Evolutionary conservation across 2,329 filamentous ascomycete species (phyloP).

Genomic region (Colletotrichum sp.): DNA sequence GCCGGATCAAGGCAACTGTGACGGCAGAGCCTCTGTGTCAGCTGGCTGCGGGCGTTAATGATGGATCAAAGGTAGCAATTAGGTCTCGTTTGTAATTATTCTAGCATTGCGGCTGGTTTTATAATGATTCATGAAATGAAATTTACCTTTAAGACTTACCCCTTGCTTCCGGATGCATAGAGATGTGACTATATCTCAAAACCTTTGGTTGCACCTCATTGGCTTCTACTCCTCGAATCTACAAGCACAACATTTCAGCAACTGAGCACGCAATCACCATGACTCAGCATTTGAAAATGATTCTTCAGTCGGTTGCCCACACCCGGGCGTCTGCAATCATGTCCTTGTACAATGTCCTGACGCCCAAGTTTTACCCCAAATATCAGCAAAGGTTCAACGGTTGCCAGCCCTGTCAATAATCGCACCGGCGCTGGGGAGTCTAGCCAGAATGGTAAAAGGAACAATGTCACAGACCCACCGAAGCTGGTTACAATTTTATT

Average conservation of each 20-base stretch:
- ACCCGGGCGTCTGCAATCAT: constrained; percentile 33
- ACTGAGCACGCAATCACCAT: background rate
- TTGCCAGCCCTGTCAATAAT: constrained; percentile 45
- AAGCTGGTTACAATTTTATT: constrained; percentile 28
- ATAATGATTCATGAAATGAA: background rate
- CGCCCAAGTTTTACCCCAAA: constrained; percentile 42
- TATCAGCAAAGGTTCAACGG: constrained; percentile 45
- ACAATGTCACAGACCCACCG: constrained; percentile 45
- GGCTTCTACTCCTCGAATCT: background rate
- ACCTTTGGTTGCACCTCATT: background rate
- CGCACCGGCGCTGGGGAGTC: constrained; percentile 46
- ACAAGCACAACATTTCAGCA: background rate
- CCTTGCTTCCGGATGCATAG: too few relatives aligned
- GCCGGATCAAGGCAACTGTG: constrained; percentile 58
- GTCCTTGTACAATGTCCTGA: constrained; percentile 37
- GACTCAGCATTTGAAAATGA: constrained; percentile 36
- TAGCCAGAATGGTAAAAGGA: constrained; percentile 45
- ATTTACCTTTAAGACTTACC: too few relatives aligned
- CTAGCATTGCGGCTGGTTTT: background rate
- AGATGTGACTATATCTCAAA: too few relatives aligned
- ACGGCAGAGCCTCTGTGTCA: constrained; percentile 52
- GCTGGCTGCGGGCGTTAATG: background rate
- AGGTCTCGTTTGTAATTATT: background rate
- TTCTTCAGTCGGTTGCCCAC: constrained; percentile 36
- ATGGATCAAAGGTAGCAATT: background rate